Percentiles rank a stretch among this genome's conserved stretches.
Evolutionary conservation across 345 rosid species (phyloP).

Genomic region (Hirschfeldia incana): DNA sequence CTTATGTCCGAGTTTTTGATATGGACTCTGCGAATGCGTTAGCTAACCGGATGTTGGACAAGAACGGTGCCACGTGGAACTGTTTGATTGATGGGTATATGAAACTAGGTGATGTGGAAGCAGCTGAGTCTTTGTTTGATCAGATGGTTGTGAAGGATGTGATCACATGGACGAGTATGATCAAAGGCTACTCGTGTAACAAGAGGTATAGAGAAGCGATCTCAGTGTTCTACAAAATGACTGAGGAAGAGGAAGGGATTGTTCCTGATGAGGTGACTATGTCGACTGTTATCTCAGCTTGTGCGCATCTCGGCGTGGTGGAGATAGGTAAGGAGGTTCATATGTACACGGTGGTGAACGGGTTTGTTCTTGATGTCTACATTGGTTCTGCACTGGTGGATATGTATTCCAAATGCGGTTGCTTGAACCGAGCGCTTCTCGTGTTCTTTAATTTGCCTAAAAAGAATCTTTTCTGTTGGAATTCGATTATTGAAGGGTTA

Average conservation of each 20-base stretch:
- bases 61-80: conserved; percentile 65
- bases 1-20: conserved; percentile 44
- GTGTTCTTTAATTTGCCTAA: conserved; percentile 67
- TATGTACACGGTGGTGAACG: conserved; percentile 48
- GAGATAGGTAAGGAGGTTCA: conserved; percentile 68
- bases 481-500: conserved; percentile 74
- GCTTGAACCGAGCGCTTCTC: conserved; percentile 57
- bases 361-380: conserved; percentile 66
- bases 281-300: conserved; percentile 75
- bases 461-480: conserved; percentile 85
- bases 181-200: conserved; percentile 65
- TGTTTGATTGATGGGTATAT: conserved; percentile 75
- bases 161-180: conserved; percentile 84
- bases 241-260: conserved; percentile 33
- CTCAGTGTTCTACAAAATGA: conserved; percentile 58
- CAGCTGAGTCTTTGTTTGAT: conserved; percentile 57
- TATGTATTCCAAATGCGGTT: conserved; percentile 90
- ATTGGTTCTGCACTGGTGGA: conserved; percentile 80
- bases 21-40: conserved; percentile 49
- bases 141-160: conserved; percentile 61
- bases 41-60: conserved; percentile 58
- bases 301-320: conserved; percentile 80
- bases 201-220: conserved; percentile 62
- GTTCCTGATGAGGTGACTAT: conserved; percentile 69
- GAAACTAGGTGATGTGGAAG: conserved; percentile 45